These are phyloP conservation scores for Cercophora scortea DNA, from an alignment of 495 filamentous ascomycete genomes.

Conservation along the genomic window DNA sequence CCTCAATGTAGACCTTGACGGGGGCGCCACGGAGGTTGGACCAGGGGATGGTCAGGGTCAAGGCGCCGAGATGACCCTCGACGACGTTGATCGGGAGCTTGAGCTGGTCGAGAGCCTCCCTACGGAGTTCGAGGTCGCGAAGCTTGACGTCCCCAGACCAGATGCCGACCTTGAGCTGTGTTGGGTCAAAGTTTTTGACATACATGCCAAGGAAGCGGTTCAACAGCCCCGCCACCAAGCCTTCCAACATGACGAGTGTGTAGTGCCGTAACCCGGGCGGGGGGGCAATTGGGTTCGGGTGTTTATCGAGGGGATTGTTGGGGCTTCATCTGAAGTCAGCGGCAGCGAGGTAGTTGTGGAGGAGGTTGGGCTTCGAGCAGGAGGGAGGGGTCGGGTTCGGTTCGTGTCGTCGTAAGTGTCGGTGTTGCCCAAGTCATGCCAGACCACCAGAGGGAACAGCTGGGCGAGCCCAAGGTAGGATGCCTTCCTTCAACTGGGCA, in stretches of 20 bases:
- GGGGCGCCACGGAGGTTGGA: slow-evolving; percentile 91
- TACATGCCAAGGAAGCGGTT: slow-evolving; percentile 99
- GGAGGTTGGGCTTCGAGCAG: neutral
- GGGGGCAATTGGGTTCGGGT: slow-evolving; percentile 17
- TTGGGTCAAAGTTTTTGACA: slow-evolving; percentile 96
- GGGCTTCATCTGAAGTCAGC: slow-evolving; percentile 24
- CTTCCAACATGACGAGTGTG: slow-evolving; percentile 50
- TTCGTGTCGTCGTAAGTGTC: neutral
- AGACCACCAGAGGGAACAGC: neutral
- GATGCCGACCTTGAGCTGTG: slow-evolving; percentile 93
- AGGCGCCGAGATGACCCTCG: slow-evolving; percentile 83
- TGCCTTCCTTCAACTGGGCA: neutral
- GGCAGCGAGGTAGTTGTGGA: neutral
- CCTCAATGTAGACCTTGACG: slow-evolving; percentile 88
- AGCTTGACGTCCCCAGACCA: slow-evolving; percentile 97
- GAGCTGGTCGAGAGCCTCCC: slow-evolving; percentile 92
- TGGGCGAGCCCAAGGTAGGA: too few species aligned
- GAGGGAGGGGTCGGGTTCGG: neutral
- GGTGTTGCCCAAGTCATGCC: slow-evolving; percentile 3
- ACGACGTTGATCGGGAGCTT: slow-evolving; percentile 93
- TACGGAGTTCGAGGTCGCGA: slow-evolving; percentile 80
- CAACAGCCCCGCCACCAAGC: slow-evolving; percentile 75
- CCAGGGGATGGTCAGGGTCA: slow-evolving; percentile 92
- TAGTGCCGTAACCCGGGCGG: slow-evolving; percentile 48
- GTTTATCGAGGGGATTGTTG: slow-evolving; percentile 17